Evolutionary conservation across 768 basidiomycete genomes (phyloP), one percentile per base, ranked within the genome.

Genomic region (Suillus cothurnatus): DNA sequence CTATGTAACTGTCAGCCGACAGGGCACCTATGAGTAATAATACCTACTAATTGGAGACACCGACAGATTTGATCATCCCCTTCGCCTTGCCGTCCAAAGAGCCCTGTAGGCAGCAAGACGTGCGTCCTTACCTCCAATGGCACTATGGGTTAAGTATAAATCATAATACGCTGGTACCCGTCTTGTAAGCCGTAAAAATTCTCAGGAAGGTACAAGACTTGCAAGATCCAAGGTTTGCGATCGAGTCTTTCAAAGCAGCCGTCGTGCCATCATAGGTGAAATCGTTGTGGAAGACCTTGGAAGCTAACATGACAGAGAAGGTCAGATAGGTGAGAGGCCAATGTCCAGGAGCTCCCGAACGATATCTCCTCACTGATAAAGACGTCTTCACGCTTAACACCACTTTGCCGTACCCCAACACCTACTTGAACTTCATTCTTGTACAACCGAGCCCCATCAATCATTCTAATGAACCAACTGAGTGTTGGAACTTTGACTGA

Each of bases 11-110:
- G 34, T 36, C 19, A 52, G 39, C 6, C 47, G 19, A 28, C 17
- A 38, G 21, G 14, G 17, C 39, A 47, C 11, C 56, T 15, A 28
- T 9, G 59, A 6, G 28, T 19, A 12, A 49, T 12, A 14, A 21
- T 15, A 23, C 88, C 61, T 71, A 90, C 89, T 86, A 92, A 76
- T 93, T 93, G 2, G 89, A 91, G 6, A 92, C 91, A 2, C 91
- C 91, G 34, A 90, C 84, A 23, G 80, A 80, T 61, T 82, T 81
- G 57, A 91, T 81, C 71, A 88, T 87, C 3, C 90, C 89, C 5
- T 77, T 81, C 23, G 79, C 71, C 69, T 84, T 83, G 28, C 82
- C 82, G 49, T 87, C 85, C 14, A 86, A 74, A 92, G 80, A n/a
- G 88, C 89, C 63, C 81, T 86, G 81, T 88, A 92, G 2, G 88